These are phyloP conservation scores for Cystoisospora suis DNA, from an alignment of 169 alveolate genomes.

Conservation along the genomic window DNA sequence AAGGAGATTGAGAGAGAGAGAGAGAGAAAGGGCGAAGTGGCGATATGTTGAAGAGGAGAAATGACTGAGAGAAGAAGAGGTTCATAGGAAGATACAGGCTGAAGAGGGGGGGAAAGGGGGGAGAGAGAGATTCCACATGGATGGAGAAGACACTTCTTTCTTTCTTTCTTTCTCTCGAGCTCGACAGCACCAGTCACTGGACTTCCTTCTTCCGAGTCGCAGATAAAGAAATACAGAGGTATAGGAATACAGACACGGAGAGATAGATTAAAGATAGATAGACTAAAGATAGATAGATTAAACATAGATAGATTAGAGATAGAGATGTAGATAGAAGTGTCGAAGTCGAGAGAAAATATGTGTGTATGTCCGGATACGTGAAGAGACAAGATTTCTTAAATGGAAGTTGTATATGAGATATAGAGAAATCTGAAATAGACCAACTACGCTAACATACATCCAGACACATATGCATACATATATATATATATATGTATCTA, in stretches of 20 bases:
- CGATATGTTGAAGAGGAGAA: neutral
- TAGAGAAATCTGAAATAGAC: no score
- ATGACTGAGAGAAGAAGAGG: neutral
- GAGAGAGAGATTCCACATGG: neutral
- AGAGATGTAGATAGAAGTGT: neutral
- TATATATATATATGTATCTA: neutral
- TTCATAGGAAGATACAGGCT: neutral
- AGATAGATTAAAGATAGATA: neutral
- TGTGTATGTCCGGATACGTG: no score
- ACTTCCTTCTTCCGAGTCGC: no score
- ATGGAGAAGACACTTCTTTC: neutral
- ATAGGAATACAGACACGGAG: neutral
- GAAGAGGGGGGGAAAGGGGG: neutral
- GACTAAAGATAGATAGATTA: no score
- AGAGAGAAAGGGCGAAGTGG: neutral
- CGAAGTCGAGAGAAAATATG: neutral
- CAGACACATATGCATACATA: neutral
- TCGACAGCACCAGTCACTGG: no score
- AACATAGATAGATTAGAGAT: neutral
- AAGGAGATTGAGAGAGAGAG: neutral
- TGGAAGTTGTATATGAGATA: no score
- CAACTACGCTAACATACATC: neutral
- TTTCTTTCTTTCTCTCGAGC: no score
- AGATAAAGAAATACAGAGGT: neutral
- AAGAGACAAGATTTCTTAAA: no score